Conservation (phyloP, 805 yeast genomes). For the Candida sanyiensis region DNA sequence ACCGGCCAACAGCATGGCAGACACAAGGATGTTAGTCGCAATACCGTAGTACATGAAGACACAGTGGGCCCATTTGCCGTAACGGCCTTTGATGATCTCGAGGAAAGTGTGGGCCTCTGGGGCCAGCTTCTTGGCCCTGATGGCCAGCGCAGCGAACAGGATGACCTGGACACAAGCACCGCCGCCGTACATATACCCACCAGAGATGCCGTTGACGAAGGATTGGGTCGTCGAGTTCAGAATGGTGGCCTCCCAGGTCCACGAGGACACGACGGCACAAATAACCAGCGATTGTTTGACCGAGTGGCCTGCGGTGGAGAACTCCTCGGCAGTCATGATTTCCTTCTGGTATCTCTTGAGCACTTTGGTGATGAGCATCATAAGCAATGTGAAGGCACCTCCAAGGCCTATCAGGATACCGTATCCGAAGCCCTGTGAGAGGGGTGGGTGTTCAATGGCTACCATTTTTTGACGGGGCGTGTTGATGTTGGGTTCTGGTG, state of each 20-base stretch:
- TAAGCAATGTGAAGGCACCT: constrained; percentile 66
- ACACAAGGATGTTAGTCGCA: constrained; percentile 83
- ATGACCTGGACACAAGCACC: constrained; percentile 91
- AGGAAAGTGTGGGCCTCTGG: constrained; percentile 90
- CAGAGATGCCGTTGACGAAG: constrained; percentile 62
- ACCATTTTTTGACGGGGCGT: too few relatives aligned
- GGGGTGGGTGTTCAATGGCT: constrained; percentile 11
- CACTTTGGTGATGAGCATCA: constrained; percentile 69
- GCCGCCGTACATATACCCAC: constrained; percentile 75
- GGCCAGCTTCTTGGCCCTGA: constrained; percentile 82
- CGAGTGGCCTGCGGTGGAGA: constrained; percentile 86
- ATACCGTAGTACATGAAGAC: constrained; percentile 74
- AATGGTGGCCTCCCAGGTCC: constrained; percentile 92
- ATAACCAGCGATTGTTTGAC: constrained; percentile 82
- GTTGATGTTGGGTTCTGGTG: too few relatives aligned
- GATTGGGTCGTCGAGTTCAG: constrained; percentile 74
- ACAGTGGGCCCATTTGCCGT: constrained; percentile 69
- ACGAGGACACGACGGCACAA: constrained; percentile 86
- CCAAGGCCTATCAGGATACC: constrained; percentile 90
- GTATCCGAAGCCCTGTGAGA: constrained; percentile 77
- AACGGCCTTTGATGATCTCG: constrained; percentile 77
- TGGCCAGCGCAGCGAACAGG: constrained; percentile 79
- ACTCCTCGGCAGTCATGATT: constrained; percentile 87
- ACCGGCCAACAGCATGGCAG: constrained; percentile 88
- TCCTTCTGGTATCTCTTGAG: constrained; percentile 78